Percentiles rank a stretch among this genome's conserved stretches.
phyloP scores from a whole-genome alignment of 2,329 filamentous ascomycete genomes.

The Fusarium sp. region DNA sequence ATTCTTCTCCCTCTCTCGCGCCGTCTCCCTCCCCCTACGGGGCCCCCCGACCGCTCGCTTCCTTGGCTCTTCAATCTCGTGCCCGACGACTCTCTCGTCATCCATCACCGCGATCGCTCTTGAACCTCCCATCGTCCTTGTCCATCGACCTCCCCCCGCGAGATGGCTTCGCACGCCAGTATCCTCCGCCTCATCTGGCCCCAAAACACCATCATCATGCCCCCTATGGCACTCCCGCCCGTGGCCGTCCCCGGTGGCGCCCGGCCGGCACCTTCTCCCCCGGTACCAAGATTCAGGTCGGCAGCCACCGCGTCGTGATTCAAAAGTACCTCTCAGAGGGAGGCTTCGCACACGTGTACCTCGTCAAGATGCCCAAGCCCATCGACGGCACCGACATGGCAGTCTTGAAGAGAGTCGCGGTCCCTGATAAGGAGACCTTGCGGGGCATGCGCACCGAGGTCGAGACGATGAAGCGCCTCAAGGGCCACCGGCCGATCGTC shows the following conservation, averaged over 20 bases:
- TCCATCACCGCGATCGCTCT: slow-evolving; percentile 29
- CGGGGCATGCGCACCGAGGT: slow-evolving; percentile 98
- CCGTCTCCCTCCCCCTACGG: slow-evolving; percentile 3
- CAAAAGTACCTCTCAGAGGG: slow-evolving; percentile 98
- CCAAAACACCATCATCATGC: slow-evolving; percentile 55
- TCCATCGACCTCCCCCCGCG: slow-evolving; percentile 6
- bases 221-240: slow-evolving; percentile 59
- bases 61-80: slow-evolving; percentile 32
- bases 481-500: slow-evolving; percentile 95
- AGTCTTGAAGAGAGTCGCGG: slow-evolving; percentile 93
- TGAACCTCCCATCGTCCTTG: slow-evolving; percentile 10
- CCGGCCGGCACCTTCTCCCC: slow-evolving; percentile 91
- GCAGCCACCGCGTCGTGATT: slow-evolving; percentile 90
- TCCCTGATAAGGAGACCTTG: slow-evolving; percentile 94
- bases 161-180: slow-evolving; percentile 55
- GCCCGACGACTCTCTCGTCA: slow-evolving; percentile 33
- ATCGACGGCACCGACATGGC: slow-evolving; percentile 83
- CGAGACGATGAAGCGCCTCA: slow-evolving; percentile 99
- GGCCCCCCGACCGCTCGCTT: slow-evolving; percentile 33
- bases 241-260: slow-evolving; percentile 57
- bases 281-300: slow-evolving; percentile 97
- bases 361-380: slow-evolving; percentile 85
- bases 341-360: slow-evolving; percentile 97
- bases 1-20: slow-evolving; percentile 15
- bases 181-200: slow-evolving; percentile 45